Base-by-base conservation (phyloP, 1,139 yeast genomes). In the Eremothecium coryli region DNA sequence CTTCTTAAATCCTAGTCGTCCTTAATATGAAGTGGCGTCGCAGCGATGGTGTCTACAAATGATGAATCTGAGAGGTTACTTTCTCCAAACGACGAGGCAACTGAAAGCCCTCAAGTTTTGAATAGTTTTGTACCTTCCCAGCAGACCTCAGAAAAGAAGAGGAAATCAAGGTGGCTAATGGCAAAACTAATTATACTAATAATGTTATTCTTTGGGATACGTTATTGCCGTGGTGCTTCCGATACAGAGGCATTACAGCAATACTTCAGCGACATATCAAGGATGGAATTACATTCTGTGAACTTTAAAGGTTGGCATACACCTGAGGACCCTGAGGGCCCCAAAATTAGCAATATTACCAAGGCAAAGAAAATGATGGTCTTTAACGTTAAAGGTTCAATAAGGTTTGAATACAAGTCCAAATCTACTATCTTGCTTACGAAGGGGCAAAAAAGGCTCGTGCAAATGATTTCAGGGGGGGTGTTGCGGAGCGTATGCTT, bases 281-380 rank as follows among this genome's bases (percentile, higher is more conserved):
- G 48, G 18, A 38, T 47, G 16, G 30, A 49, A 21, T 27, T 55
- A 2, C 31, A 36, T 2, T 40, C 42, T n/a, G 36, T 52, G 10
- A 42, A 43, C 20, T 29, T 54, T 5, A 54, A 53, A 25, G 60
- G 59, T 1, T 55, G 60, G 60, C 33, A 49, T 18, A 39, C 41
- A 31, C 37, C 40, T 23, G 52, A 52, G n/a, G 35, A 34, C 7
- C 52, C 53, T 5, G 44, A 44, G 32, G 38, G 28, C 8, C 29
- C 52, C 26, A 58, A 52, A 10, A 8, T 10, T 8, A 10, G 10
- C 10, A 10, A 7, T 7, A 10, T 20, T 20, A 8, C 22, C 10
- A 20, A 10, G 7, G 36, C 29, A 12, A 16, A 18, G 22, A 27
- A 27, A 18, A 16, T 20, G 30, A 27, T 27, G 30, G 30, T 18